phyloP scores from a whole-genome alignment of 108 stramenopile genomes.

The Nannochloropsis oceanica region DNA sequence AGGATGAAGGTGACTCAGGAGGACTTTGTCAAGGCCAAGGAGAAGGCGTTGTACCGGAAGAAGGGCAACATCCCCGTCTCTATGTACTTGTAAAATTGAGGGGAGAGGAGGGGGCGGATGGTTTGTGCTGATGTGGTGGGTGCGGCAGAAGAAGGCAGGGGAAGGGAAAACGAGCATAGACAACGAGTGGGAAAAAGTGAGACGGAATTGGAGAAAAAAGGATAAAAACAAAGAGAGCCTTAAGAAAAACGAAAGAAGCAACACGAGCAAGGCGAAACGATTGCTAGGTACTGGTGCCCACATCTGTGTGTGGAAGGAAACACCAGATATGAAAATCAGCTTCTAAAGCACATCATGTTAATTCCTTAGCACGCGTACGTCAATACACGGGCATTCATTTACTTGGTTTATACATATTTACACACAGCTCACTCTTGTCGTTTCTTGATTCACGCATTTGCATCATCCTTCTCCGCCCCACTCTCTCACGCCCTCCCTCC shows the following conservation, averaged over 20 bases:
- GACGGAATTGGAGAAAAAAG: background rate
- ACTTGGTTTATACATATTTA: no score
- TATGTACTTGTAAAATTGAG: conserved; percentile 50
- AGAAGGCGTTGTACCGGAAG: conserved; percentile 95
- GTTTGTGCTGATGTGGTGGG: background rate
- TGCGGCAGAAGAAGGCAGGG: background rate
- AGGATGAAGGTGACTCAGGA: conserved; percentile 96
- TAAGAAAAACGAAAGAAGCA: no score
- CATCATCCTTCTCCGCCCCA: background rate
- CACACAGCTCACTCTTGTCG: no score
- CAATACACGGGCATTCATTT: no score
- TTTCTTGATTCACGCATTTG: no score
- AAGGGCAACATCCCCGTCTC: conserved; percentile 98
- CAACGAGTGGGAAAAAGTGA: background rate
- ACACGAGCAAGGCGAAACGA: no score
- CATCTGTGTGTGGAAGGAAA: no score
- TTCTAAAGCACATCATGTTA: no score
- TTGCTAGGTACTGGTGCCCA: no score
- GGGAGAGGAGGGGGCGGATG: background rate
- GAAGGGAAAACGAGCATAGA: background rate
- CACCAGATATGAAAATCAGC: no score
- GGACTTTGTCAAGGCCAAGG: conserved; percentile 89
- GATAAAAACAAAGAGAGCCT: background rate
- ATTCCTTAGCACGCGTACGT: no score
- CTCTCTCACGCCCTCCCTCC: background rate